Evolutionary conservation across 805 yeast species (phyloP), one percentile per base, ranked within the genome.

Genomic region (Torulaspora microellipsoides): DNA sequence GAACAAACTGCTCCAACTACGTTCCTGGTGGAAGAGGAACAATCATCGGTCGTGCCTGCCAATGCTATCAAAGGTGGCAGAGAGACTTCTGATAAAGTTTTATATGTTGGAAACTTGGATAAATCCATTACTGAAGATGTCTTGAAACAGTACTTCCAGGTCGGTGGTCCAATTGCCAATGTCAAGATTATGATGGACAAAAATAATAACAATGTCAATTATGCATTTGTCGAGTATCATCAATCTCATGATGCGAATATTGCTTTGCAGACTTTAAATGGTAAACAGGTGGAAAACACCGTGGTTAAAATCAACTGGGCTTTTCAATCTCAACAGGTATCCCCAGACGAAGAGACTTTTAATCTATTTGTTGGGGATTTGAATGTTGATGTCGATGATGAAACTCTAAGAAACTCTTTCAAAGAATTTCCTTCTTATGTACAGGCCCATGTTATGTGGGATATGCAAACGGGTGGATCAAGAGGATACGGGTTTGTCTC

Each of bases 401-500:
- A 84, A 52, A 60, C 77, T 13, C 72, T 88, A 49, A 71, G 71
- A 40, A 66, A 64, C 34, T 71, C 83, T 10, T 88, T 88, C 59
- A 53, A 69, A 4, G 68, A 70, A 43, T 84, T 76, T 62, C 69
- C 71, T 13, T 75, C 88, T 1, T 69, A 85, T 55, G 68, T 78
- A 36, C 93, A 85, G 62, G 96, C 95, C 10, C 89, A 88, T 54
- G 96, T 88, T 27, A 89, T 88, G 96, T 88, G 96, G 96, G 96
- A 89, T 62, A 86, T 87, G 95, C 90, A 85, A 62, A 83, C 93
- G 20, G 93, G 95, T 34, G 74, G 95, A 60, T 86, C 95, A 2
- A 74, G 96, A 66, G 95, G 96, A 30, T 88, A 88, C 59, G 96
- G 96, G 2, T 88, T 89, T 64, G 93, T 87, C 10, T 81, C 91